phyloP scores from a whole-genome alignment of 306 rosid species.

The Cucurbita ficifolia region DNA sequence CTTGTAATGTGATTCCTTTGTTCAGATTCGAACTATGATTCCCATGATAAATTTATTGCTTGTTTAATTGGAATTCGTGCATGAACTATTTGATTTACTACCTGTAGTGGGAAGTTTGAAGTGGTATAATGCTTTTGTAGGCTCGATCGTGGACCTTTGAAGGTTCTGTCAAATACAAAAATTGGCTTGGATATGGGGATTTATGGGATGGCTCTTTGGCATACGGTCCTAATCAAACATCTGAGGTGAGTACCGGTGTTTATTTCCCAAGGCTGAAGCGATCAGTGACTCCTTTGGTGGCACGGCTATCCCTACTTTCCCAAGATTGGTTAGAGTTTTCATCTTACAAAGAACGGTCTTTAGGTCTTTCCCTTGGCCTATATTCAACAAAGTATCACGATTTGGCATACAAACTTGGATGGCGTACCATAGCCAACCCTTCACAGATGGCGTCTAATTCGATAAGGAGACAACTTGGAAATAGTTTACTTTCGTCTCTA shows the following conservation, averaged over 20 bases:
- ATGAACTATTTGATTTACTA: background rate
- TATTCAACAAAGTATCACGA: conserved; percentile 70
- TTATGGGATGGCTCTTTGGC: conserved; percentile 91
- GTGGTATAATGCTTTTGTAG: conserved; percentile 36
- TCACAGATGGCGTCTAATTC: conserved; percentile 78
- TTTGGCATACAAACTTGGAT: conserved; percentile 71
- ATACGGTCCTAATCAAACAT: conserved; percentile 70
- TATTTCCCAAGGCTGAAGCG: conserved; percentile 57
- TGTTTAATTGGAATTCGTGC: background rate
- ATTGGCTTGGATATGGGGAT: conserved; percentile 85
- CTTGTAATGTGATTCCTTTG: background rate
- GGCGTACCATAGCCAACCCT: conserved; percentile 88
- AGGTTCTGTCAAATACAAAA: conserved; percentile 70
- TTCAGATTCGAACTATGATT: background rate
- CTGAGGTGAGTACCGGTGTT: conserved; percentile 76
- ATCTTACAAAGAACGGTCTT: conserved; percentile 68
- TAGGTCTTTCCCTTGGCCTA: conserved; percentile 73
- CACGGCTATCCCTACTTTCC: conserved; percentile 60
- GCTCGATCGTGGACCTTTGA: conserved; percentile 78
- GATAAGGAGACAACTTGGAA: conserved; percentile 96
- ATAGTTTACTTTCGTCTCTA: conserved; percentile 69
- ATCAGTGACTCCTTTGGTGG: conserved; percentile 45
- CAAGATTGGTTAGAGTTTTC: conserved; percentile 93
- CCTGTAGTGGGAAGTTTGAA: conserved; percentile 8
- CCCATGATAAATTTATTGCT: background rate